A percentile compares a stretch with the other conserved stretches of the same genome.
These are phyloP conservation scores for Didymella pinodella DNA, from an alignment of 2,329 filamentous ascomycete genomes.

Conservation along the genomic window DNA sequence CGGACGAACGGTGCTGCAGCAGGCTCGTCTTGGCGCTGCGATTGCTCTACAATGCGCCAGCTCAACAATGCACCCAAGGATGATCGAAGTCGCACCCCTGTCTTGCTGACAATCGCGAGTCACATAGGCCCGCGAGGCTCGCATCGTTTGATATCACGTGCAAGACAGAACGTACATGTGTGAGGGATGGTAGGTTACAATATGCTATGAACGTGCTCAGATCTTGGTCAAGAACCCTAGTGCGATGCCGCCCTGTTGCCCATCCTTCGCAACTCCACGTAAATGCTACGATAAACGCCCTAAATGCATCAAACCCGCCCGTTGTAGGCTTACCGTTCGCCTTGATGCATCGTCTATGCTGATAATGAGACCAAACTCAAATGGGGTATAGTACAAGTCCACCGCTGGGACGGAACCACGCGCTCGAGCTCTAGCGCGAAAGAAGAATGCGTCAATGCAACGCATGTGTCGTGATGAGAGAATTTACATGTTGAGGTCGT, in stretches of 20 bases:
- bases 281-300: conserved; percentile 21
- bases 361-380: conserved; percentile 8
- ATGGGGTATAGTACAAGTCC: conserved; percentile 20
- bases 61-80: conserved; percentile 23
- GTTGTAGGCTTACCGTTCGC: conserved; percentile 4
- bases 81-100: conserved; percentile 2
- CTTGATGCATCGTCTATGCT: conserved; percentile 15
- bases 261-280: conserved; percentile 1
- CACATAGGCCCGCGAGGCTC: neutral
- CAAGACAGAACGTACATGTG: neutral
- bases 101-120: conserved; percentile 4
- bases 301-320: conserved; percentile 8
- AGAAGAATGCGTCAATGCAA: neutral
- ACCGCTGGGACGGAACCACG: neutral
- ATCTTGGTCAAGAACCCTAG: neutral
- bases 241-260: neutral
- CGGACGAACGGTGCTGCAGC: neutral
- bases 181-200: conserved; percentile 10
- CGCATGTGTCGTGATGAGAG: neutral
- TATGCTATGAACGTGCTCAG: conserved; percentile 17
- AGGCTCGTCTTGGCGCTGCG: conserved; percentile 6
- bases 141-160: neutral
- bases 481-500: conserved; percentile 57
- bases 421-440: conserved; percentile 1
- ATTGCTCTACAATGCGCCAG: conserved; percentile 20